Base-by-base conservation (phyloP, 1,284 basidiomycete genomes). In the Neolentinus lepideus region DNA sequence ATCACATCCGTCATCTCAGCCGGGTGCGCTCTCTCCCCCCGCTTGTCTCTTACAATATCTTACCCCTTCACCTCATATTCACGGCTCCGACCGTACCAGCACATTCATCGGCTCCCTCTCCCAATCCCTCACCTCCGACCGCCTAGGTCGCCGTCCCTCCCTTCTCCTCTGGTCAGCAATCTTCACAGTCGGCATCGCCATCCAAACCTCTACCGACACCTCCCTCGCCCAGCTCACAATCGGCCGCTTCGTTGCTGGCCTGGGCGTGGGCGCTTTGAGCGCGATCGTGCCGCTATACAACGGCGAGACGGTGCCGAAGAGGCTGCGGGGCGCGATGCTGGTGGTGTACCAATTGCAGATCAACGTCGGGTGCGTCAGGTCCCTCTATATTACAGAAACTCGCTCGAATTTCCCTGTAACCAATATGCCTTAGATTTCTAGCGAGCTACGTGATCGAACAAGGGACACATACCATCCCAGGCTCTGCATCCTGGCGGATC, bases 1-100 rank as follows among this genome's bases (percentile, higher is more conserved):
- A 90, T 91, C 57, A 90, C 87, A 0, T 91, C 88, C 8, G 75
- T 91, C 10, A 73, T 92, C 10, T 91, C 88, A 11, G 89, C 86
- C 35, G 89, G 88, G 81, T 83, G 64, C 36, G 77, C 19, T 8
- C n/a, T 4, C 38, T n/a, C 16, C 38, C 38, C 38, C 38, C 16
- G 8, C 19, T 43, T 35, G 9, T 16, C 33, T 16, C 33, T 35
- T 35, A 9, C 33, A 16, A 16, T 16, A 9, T 16, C 33, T 3
- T 31, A n/a, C 25, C 14, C 54, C 21, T 38, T 19, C 10, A n/a
- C 24, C 14, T 21, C 53, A 14, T 51, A 58, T 26, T 14, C 53
- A n/a, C 51, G 58, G 19, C 61, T 26, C 10, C 33, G 52, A 9
- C 36, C 47, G 33, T 14, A 56, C 24, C 52, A 83, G 84, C 43